Evolutionary conservation across 2,329 filamentous ascomycete species (phyloP), one percentile per base, ranked within the genome.

Genomic region (Pyricularia grisea): DNA sequence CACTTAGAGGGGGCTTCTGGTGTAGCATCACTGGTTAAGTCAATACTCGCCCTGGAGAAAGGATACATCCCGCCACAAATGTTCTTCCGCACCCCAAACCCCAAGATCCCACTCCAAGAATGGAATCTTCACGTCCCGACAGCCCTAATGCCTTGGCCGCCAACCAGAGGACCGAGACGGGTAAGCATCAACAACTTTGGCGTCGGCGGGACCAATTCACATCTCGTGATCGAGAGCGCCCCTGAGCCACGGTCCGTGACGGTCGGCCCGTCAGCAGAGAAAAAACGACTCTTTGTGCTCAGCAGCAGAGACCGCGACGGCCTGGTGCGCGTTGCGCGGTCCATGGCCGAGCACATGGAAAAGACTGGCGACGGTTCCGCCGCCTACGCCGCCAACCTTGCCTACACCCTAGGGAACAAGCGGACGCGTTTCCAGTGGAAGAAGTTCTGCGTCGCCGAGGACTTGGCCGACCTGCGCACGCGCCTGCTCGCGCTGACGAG

Each of bases 1-100:
- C 85, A 87, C 73, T 69, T 83, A 4, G 84, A 86, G 71, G 83
- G 80, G 4, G 82, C 82, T 0, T 82, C 81, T 2, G 76, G 74
- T 0, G 42, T 76, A 12, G 72, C 74, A 0, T 70, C 68, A 9
- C 33, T 78, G 2, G 72, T 77, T 17, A 78, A 78, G 69, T 68
- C 69, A 0, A 68, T 72, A 4, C 66, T 73, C 50, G 72, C 71
- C 20, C 68, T 75, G 9, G 69, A 75, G 64, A 68, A 71, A 1
- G 73, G 71, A 14, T 42, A 71, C 12, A 74, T 76, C n/a, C 72
- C 72, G 17, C 68, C 69, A 55, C 71, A 74, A n/a, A 70, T 68
- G 36, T 72, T 70, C 58, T 69, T 74, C 60, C 69, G 69, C 31
- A 70, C 67, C 31, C 50, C 61, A 28, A 75, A 74, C 25, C 72